phyloP scores from a whole-genome alignment of 805 yeast species.

The Kazachstania kunashirensis region DNA sequence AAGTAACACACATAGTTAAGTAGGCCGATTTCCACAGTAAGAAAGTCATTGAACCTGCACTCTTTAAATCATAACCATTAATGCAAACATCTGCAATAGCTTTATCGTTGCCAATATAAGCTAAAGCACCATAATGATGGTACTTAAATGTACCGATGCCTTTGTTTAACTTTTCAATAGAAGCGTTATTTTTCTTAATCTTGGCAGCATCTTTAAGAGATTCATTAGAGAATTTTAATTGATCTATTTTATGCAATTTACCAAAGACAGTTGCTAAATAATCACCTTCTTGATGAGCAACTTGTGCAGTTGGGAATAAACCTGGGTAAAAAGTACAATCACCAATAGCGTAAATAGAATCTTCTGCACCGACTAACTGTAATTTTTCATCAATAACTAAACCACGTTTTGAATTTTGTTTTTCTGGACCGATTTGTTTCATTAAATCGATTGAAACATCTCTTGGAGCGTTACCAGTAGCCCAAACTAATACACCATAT shows the following conservation, averaged over 20 bases:
- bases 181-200: conserved; percentile 38
- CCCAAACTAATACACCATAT: conserved; percentile 93
- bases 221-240: conserved; percentile 31
- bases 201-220: conserved; percentile 33
- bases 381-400: conserved; percentile 74
- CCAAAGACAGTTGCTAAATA: conserved; percentile 67
- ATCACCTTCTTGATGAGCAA: conserved; percentile 88
- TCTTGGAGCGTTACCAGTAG: conserved; percentile 92
- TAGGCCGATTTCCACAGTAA: conserved; percentile 93
- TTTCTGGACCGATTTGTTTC: conserved; percentile 58
- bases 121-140: conserved; percentile 85
- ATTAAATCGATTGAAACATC: conserved; percentile 59
- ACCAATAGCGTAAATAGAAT: conserved; percentile 76
- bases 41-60: conserved; percentile 82
- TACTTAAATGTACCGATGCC: conserved; percentile 60
- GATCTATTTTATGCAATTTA: conserved; percentile 53
- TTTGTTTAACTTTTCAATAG: conserved; percentile 33
- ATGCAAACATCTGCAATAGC: conserved; percentile 82
- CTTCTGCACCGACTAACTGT: conserved; percentile 72
- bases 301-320: conserved; percentile 95
- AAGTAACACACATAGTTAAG: conserved; percentile 81
- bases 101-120: conserved; percentile 85
- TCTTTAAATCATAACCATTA: conserved; percentile 62
- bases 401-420: conserved; percentile 79
- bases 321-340: conserved; percentile 86